Conservation (phyloP, 257 asterid species). For the Eucommia ulmoides region DNA sequence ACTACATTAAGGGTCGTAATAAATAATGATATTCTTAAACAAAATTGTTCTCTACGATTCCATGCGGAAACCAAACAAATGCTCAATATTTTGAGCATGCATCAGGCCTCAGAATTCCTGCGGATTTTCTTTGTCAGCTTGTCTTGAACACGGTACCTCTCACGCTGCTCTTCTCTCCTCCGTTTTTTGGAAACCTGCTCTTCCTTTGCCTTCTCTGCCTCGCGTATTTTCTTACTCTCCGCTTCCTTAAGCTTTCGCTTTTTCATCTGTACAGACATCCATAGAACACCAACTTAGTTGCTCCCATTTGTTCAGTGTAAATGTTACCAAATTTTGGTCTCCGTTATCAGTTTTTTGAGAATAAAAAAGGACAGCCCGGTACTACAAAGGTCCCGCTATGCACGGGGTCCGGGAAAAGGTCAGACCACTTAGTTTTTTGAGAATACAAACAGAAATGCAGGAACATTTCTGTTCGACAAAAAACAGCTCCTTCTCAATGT, state of each 20-base stretch:
- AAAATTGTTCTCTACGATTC: too few relatives aligned
- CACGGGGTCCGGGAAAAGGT: too few relatives aligned
- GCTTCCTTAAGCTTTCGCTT: slow-evolving; percentile 53
- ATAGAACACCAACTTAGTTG: neutral
- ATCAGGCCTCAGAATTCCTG: slow-evolving; percentile 24
- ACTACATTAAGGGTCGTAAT: too few relatives aligned
- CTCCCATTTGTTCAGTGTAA: neutral
- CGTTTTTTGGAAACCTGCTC: slow-evolving; percentile 70
- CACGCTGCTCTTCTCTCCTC: slow-evolving; percentile 77
- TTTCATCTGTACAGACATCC: slow-evolving; percentile 29
- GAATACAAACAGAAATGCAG: neutral
- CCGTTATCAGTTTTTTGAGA: neutral
- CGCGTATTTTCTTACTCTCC: slow-evolving; percentile 47
- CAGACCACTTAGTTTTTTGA: neutral
- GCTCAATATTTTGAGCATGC: too few relatives aligned
- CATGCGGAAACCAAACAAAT: too few relatives aligned
- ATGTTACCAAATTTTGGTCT: neutral
- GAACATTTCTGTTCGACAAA: neutral
- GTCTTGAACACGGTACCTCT: slow-evolving; percentile 59
- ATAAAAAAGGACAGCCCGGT: neutral
- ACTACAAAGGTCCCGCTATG: too few relatives aligned
- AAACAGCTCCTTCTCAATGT: neutral
- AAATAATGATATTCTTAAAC: too few relatives aligned
- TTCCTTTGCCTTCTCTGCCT: slow-evolving; percentile 54
- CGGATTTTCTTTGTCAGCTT: slow-evolving; percentile 64